These are phyloP conservation scores for Hemileccinum impolitum DNA, from an alignment of 768 basidiomycete species.

Conservation along the genomic window DNA sequence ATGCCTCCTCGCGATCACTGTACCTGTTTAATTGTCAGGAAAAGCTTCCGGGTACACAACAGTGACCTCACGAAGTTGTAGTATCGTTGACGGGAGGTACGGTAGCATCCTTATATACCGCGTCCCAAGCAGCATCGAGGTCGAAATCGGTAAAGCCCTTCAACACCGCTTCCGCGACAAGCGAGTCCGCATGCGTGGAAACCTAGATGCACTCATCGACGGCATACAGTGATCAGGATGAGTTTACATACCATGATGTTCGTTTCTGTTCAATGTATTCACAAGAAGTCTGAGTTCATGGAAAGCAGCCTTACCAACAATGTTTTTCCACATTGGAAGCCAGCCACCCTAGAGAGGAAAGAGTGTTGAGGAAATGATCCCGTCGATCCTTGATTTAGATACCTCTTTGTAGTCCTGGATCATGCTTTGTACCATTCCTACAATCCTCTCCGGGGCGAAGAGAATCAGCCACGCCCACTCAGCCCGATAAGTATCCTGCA, in stretches of 20 bases:
- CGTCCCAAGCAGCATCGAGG: conserved; percentile 62
- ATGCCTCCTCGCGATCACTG: conserved; percentile 67
- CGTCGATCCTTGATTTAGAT: background rate
- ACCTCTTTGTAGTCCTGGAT: conserved; percentile 73
- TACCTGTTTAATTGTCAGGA: conserved; percentile 41
- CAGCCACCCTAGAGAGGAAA: conserved; percentile 54
- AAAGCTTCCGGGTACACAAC: background rate
- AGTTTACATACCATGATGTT: conserved; percentile 65
- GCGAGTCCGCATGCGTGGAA: conserved; percentile 76
- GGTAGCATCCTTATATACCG: conserved; percentile 71
- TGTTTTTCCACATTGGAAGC: conserved; percentile 91
- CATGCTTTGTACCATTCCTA: conserved; percentile 78
- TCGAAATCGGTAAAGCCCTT: conserved; percentile 68
- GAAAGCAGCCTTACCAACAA: conserved; percentile 46
- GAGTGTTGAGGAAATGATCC: background rate
- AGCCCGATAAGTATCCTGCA: conserved; percentile 74
- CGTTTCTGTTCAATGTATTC: conserved; percentile 44
- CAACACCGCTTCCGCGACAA: conserved; percentile 66
- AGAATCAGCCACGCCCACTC: conserved; percentile 78
- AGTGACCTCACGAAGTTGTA: conserved; percentile 42
- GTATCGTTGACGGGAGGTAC: conserved; percentile 57
- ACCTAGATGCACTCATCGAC: conserved; percentile 40
- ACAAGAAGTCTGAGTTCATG: background rate
- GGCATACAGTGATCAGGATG: background rate
- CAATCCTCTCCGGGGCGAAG: conserved; percentile 71